Percentiles rank a stretch among this genome's conserved stretches.
phyloP scores from a whole-genome alignment of 1,284 basidiomycete genomes.

The Xerocomus tenax region DNA sequence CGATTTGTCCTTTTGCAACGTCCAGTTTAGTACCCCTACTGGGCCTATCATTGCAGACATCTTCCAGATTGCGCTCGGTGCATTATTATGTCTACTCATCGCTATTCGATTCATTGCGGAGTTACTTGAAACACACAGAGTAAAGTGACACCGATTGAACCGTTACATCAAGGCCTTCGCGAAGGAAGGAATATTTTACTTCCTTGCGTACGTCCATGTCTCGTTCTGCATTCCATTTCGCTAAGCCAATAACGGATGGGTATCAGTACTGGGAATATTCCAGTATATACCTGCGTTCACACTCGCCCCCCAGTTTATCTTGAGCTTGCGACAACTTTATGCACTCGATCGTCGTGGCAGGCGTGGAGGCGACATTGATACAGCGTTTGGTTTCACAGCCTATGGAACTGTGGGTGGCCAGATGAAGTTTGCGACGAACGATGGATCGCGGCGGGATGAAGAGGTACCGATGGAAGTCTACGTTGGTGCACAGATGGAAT shows the following conservation, averaged over 20 bases:
- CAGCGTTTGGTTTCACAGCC: background rate
- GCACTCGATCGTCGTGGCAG: background rate
- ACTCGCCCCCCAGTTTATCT: background rate
- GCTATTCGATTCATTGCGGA: background rate
- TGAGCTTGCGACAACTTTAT: background rate
- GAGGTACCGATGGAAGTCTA: background rate
- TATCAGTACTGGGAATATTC: background rate
- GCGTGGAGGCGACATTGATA: background rate
- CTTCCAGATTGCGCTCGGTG: background rate
- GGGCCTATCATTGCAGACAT: background rate
- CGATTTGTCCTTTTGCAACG: background rate
- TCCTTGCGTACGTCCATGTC: background rate
- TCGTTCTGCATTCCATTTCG: background rate
- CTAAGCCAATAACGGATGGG: background rate
- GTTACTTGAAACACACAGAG: background rate
- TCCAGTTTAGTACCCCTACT: background rate
- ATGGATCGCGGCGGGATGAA: background rate
- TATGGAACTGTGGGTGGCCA: background rate
- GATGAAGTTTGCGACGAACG: background rate
- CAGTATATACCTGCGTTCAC: background rate
- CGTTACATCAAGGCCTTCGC: background rate
- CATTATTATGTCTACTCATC: background rate
- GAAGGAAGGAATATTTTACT: background rate
- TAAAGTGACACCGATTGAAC: background rate
- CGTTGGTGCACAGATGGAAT: too few species aligned